Base-by-base conservation (phyloP, 129 eudicot species). In the Dittrichia graveolens region DNA sequence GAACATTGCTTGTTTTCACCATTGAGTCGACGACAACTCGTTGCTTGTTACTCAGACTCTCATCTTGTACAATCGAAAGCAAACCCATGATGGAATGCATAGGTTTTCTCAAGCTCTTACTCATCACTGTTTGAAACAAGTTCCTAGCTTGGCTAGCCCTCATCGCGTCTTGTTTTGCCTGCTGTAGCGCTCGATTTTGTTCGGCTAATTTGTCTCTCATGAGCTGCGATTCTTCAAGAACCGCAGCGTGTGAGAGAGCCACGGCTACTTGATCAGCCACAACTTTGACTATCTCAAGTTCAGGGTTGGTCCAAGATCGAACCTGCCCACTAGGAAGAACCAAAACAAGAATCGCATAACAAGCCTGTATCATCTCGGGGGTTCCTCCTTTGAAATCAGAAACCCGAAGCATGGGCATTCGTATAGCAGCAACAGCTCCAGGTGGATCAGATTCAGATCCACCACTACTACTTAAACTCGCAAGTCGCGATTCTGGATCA, bases 191-290 rank as follows among this genome's bases (percentile, higher is more conserved):
- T 62, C 83, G 83, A 59, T 89, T 89, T 63, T 89, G 95, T 43
- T 81, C 85, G 3, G 63, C 89, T 54, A 89, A 46, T 48, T 74
- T 85, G 8, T 89, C 95, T 49, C 89, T 73, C 91, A 86, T 86
- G 19, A 75, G 81, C 43, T 85, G 91, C 7, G 95, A 85, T 59
- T 89, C 95, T 73, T 89, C 95, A 6, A 89, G 83, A 40, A 88
- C 88, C 3, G 95, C 87, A 56, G 95, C 95, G 58, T 88, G 95
- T 13, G 91, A 88, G 39, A 89, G 79, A 3, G 95, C 95, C 73
- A 89, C 95, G 7, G 95, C 95, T 19, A 89, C 95, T 55, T 88
- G 95, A 69, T 88, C 95, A 11, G 95, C 95, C 9, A 85, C 90
- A 44, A 78, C 95, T 60, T 77, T 76, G 6, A 88, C 85, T 11